A percentile compares a stretch with the other conserved stretches of the same genome.
These are phyloP conservation scores for Candida railenensis DNA, from an alignment of 805 yeast genomes.

Conservation along the genomic window DNA sequence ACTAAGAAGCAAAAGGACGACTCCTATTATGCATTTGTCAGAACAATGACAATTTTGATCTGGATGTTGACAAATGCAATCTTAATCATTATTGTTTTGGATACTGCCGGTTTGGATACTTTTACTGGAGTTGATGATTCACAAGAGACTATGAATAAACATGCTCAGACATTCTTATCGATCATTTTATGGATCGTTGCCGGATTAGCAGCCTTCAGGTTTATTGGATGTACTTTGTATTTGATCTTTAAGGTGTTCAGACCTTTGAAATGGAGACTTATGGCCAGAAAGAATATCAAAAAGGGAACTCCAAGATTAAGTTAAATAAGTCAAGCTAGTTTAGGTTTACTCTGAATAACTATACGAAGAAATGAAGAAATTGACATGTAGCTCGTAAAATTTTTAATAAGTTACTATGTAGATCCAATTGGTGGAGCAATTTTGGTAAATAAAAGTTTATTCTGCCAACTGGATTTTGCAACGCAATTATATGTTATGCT, in stretches of 20 bases:
- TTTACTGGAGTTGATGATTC: slow-evolving; percentile 32
- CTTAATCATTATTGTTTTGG: slow-evolving; percentile 77
- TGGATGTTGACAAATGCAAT: slow-evolving; percentile 90
- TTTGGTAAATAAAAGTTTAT: too few relatives aligned
- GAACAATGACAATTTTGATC: slow-evolving; percentile 82
- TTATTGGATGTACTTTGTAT: slow-evolving; percentile 70
- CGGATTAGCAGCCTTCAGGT: slow-evolving; percentile 79
- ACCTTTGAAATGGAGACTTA: slow-evolving; percentile 40
- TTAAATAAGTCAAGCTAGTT: neutral
- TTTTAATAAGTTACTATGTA: too few relatives aligned
- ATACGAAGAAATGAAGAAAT: neutral
- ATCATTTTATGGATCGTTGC: slow-evolving; percentile 94
- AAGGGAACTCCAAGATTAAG: slow-evolving; percentile 1
- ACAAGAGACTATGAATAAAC: slow-evolving; percentile 30
- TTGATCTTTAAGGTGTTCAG: slow-evolving; percentile 39
- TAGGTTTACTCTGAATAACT: neutral
- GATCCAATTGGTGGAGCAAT: too few relatives aligned
- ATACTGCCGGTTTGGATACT: slow-evolving; percentile 71
- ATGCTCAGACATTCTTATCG: slow-evolving; percentile 69
- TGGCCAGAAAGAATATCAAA: slow-evolving; percentile 15
- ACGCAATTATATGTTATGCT: too few relatives aligned
- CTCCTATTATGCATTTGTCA: slow-evolving; percentile 84
- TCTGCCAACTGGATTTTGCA: too few relatives aligned
- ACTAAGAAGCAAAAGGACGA: slow-evolving; percentile 44
- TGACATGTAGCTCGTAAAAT: neutral